A percentile compares a stretch with the other conserved stretches of the same genome.
These are phyloP conservation scores for Colletotrichum cereale DNA, from an alignment of 2,329 filamentous ascomycete genomes.

Conservation along the genomic window DNA sequence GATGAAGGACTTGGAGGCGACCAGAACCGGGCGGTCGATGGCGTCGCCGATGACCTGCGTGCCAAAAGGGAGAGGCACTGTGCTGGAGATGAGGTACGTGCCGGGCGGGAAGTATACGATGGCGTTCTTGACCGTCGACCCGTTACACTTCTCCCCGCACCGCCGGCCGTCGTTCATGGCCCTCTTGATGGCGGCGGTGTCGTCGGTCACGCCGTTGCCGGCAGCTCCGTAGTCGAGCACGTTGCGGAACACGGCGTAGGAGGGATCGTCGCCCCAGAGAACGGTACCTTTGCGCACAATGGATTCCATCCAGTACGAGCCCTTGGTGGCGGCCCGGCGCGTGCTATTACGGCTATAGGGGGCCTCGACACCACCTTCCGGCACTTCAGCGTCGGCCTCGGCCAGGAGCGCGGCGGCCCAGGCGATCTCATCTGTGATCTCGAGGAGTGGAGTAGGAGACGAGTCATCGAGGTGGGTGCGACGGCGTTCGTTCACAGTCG, in stretches of 20 bases:
- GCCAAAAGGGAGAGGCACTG: constrained; percentile 40
- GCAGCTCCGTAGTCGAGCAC: constrained; percentile 68
- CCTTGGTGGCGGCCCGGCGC: background rate
- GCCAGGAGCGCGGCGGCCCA: constrained; percentile 44
- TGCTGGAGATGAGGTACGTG: constrained; percentile 42
- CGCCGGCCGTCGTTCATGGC: constrained; percentile 38
- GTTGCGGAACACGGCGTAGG: constrained; percentile 68
- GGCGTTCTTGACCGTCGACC: constrained; percentile 39
- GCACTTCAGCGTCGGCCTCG: constrained; percentile 40
- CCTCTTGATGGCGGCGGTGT: constrained; percentile 42
- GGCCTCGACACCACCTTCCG: background rate
- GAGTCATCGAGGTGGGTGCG: background rate
- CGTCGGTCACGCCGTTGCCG: constrained; percentile 59
- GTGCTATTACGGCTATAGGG: background rate
- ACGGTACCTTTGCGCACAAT: constrained; percentile 7
- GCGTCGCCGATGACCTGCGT: constrained; percentile 44
- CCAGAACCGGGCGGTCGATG: constrained; percentile 21
- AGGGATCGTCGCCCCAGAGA: background rate
- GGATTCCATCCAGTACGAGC: constrained; percentile 13
- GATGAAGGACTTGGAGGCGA: constrained; percentile 17
- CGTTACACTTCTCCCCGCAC: constrained; percentile 40
- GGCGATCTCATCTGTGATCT: constrained; percentile 44
- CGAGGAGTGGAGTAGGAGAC: background rate
- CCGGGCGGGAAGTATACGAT: constrained; percentile 47
- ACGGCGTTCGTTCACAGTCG: background rate